Conservation (phyloP, 768 basidiomycete species). For the Mycena alexandri region DNA sequence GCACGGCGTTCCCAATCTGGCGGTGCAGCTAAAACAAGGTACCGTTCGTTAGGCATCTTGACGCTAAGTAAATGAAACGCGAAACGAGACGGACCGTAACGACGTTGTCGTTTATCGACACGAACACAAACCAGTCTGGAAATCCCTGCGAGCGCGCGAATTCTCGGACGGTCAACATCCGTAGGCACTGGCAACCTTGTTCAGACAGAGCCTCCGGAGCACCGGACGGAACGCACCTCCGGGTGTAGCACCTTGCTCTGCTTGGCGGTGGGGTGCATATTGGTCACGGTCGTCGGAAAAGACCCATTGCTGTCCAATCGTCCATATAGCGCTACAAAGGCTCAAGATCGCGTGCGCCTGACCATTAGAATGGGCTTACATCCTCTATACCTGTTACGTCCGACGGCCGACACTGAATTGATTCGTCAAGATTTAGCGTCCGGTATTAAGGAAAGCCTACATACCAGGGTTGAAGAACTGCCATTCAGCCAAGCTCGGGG, state of each 20-base stretch:
- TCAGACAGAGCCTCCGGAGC: not conserved
- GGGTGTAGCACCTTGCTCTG: slow-evolving; percentile 80
- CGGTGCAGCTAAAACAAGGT: slow-evolving; percentile 71
- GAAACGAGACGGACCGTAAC: slow-evolving; percentile 55
- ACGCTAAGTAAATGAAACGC: not conserved
- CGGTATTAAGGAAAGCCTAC: not conserved
- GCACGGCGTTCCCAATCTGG: slow-evolving; percentile 87
- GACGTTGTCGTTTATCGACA: slow-evolving; percentile 63
- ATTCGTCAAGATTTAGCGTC: not conserved
- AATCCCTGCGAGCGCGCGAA: slow-evolving; percentile 77
- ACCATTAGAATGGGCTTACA: slow-evolving; percentile 51
- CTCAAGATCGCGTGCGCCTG: not conserved
- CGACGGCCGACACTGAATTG: slow-evolving; percentile 62
- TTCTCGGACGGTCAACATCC: slow-evolving; percentile 71
- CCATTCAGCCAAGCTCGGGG: slow-evolving; percentile 66
- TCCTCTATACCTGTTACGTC: slow-evolving; percentile 61
- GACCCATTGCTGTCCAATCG: slow-evolving; percentile 67
- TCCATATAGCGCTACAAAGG: slow-evolving; percentile 60
- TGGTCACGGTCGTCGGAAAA: slow-evolving; percentile 84
- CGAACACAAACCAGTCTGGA: slow-evolving; percentile 79
- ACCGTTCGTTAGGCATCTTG: slow-evolving; percentile 1
- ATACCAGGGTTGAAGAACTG: slow-evolving; percentile 64
- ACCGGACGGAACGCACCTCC: slow-evolving; percentile 55
- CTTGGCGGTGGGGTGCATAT: slow-evolving; percentile 84
- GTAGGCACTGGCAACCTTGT: slow-evolving; percentile 62